phyloP scores from a whole-genome alignment of 257 asterid genomes.

The Solanum pimpinellifolium region DNA sequence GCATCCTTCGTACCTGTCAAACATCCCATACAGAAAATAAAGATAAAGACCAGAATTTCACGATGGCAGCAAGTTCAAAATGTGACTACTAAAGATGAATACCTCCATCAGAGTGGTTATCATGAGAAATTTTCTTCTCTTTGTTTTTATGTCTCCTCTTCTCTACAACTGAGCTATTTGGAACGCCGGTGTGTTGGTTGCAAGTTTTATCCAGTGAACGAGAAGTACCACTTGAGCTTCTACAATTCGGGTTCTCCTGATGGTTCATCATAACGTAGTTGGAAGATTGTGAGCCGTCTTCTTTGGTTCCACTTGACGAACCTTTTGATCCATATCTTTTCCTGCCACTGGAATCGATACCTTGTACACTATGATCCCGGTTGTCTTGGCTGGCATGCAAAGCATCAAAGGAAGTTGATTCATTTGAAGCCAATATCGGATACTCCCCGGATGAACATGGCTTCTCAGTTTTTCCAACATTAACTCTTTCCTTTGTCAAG shows the following conservation, averaged over 20 bases:
- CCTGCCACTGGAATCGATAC: conserved; percentile 30
- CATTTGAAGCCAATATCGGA: conserved; percentile 30
- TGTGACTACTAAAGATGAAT: conserved; percentile 8
- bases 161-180: conserved; percentile 22
- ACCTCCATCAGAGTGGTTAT: conserved; percentile 53
- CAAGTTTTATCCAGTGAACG: conserved; percentile 36
- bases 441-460: conserved; percentile 20
- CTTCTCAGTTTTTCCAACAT: conserved; percentile 25
- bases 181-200: conserved; percentile 24
- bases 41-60: background rate
- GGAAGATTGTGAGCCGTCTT: conserved; percentile 52
- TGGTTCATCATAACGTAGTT: conserved; percentile 28
- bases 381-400: conserved; percentile 29
- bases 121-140: conserved; percentile 31
- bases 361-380: conserved; percentile 24
- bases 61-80: background rate
- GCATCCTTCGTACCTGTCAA: conserved; percentile 31
- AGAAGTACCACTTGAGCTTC: conserved; percentile 26
- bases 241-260: conserved; percentile 23
- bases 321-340: conserved; percentile 40
- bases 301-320: conserved; percentile 27
- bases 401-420: conserved; percentile 35
- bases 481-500: conserved; percentile 29
- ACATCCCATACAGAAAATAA: background rate
- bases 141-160: conserved; percentile 26